Evolutionary conservation across 2,329 filamentous ascomycete genomes (phyloP).

Genomic region (Fusarium camptoceras): DNA sequence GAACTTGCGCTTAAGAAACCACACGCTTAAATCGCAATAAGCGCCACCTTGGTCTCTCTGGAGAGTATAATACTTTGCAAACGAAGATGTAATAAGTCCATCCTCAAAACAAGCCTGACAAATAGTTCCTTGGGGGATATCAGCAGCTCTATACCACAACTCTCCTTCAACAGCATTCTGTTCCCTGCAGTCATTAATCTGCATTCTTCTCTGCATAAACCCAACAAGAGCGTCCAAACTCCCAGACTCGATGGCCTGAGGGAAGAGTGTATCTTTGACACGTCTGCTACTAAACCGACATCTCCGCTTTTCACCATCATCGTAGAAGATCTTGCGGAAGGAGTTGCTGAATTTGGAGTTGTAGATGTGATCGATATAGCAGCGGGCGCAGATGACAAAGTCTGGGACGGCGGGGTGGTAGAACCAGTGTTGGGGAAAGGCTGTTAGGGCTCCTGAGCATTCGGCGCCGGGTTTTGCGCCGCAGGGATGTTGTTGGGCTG

Average conservation of each 20-base stretch:
- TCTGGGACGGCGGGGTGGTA: constrained; percentile 49
- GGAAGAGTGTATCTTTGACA: constrained; percentile 50
- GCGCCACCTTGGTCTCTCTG: background rate
- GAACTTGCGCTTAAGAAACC: constrained; percentile 49
- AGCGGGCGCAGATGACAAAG: constrained; percentile 53
- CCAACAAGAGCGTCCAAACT: constrained; percentile 44
- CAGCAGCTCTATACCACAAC: constrained; percentile 52
- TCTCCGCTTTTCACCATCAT: constrained; percentile 46
- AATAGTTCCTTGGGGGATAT: constrained; percentile 50
- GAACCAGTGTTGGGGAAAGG: constrained; percentile 54
- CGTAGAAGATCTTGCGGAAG: constrained; percentile 42
- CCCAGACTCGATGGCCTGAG: constrained; percentile 44
- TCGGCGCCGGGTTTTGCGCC: constrained; percentile 39
- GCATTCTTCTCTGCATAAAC: constrained; percentile 47
- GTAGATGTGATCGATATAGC: constrained; percentile 54
- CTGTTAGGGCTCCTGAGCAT: constrained; percentile 44
- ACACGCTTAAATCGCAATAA: constrained; percentile 51
- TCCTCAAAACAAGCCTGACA: constrained; percentile 56
- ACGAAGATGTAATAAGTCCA: constrained; percentile 46
- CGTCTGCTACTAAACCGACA: constrained; percentile 53
- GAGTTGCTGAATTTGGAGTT: constrained; percentile 44
- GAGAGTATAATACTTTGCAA: constrained; percentile 48
- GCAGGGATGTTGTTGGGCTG: constrained; percentile 21
- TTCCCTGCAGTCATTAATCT: constrained; percentile 34
- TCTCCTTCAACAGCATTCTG: constrained; percentile 23